Base-by-base conservation (phyloP, 345 rosid species). In the Abelmoschus esculentus region DNA sequence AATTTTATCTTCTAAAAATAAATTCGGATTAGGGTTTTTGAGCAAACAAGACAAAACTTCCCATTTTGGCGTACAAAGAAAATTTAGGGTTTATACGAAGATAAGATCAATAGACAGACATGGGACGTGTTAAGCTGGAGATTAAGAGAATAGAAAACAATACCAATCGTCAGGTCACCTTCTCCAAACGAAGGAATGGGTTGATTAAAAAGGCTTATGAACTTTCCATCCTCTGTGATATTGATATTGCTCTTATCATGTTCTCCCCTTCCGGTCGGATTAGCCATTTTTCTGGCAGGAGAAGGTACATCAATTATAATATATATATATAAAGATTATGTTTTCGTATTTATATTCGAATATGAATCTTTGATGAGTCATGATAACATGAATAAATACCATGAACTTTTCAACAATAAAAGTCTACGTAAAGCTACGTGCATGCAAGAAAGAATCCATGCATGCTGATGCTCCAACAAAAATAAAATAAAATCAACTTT, bases 121-220 rank as follows among this genome's bases (percentile, higher is more conserved):
- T 87, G 96, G 96, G 97, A 50, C 90, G 93, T 2, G 93, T 86
- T 36, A 89, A 89, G 74, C 76, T 91, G 8, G 86, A 84, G 80
- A 85, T 91, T 66, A 91, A 88, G 73, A 80, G 88, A 70, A 87
- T 91, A 81, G 96, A 89, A 71, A 87, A 86, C 83, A 83, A 3
- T 17, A 87, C 88, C 2, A 89, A 89, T 70, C 79, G 96, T 2
- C 96, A 91, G 50, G 93, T 89, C 58, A 89, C 96, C 1, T 91
- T 86, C 50, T 91, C 96, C 0, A 91, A 91, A 75, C 90, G 96
- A 22, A 74, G 91, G 67, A 89, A 89, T 79, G 97, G 96, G 70
- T 82, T 91, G 61, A 87, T 91, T 63, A 89, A 89, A 81, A 91
- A 91, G 70, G 97, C 97, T 47, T 91, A 89, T 52, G 97, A 91